Evolutionary conservation across 305 asterid species (phyloP), one percentile per base, ranked within the genome.

Genomic region (Euphrasia arctica): DNA sequence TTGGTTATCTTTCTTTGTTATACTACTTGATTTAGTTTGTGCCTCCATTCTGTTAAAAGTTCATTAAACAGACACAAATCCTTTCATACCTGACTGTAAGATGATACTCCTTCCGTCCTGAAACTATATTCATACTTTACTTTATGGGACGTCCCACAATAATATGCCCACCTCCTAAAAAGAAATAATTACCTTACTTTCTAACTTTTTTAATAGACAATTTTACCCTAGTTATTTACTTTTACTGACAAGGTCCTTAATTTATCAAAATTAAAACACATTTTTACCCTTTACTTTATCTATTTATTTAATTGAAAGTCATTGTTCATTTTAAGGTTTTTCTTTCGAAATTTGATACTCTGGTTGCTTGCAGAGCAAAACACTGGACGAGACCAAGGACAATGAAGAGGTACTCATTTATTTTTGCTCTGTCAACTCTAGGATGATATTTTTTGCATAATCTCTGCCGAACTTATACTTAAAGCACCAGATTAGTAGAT

Each of bases 401-500:
- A 47, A 15, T 54, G 80, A 55, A 63, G 88, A 79, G 95, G 96
- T 89, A 74, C 54, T 70, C 64, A 45, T 59, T 69, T 4, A 31
- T 31, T 13, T 25, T 65, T 45, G 25, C 39, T 64, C 67, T 54
- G 55, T 8, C 31, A 57, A 60, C 57, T 65, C 43, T 63, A 63
- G 14, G 52, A 60, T 62, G 22, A 58, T 27, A n/a, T 18, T 18
- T n/a, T 11, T 11, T 45, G 47, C 45, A 68, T 27, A 28, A 32
- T 54, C 66, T 39, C 22, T 18, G 22, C 22, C 22, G 22, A 18
- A 18, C 22, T 18, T 18, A 18, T 18, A 18, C 22, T 18, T 18
- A 18, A 18, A 18, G 22, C 22, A 18, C 32, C 4, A 29, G 32
- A 18, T 18, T 18, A 18, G 22, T 18, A 18, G 22, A 4, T 29